Evolutionary conservation across 2,329 filamentous ascomycete genomes (phyloP), one percentile per base, ranked within the genome.

Genomic region (Ophiocordyceps robertsii): DNA sequence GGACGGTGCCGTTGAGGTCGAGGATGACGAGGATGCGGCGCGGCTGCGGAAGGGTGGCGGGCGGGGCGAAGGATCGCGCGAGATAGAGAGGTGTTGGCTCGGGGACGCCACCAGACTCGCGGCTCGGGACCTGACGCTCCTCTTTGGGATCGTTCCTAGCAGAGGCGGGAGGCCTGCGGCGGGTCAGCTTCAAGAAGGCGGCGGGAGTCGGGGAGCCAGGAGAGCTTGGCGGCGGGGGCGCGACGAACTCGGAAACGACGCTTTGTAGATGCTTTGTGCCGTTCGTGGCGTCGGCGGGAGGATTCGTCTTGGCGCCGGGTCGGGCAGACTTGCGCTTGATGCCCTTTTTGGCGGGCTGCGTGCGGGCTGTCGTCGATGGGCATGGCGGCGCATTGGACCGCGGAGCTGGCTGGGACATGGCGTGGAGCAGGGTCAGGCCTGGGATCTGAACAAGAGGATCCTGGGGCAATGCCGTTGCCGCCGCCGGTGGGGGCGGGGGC

Each of bases 1-100:
- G 73, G 1, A 98, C 71, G 0, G 90, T 95, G 47, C 92, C 92
- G 60, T 96, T 98, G 32, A 98, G 75, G 62, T 98, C 92, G 47
- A 96, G 75, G 38, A 96, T 75, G 40, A 98, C 69, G 19, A 98
- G 77, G 30, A 95, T 72, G 14, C 73, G 74, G 35, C 76, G 75
- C 1, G 80, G 73, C 1, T 59, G 40, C 0, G 60, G 33, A 4
- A 73, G 60, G 14, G 50, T 49, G 27, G 57, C 52, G 0, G 76
- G 68, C 1, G 63, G 52, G 13, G 63, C 50, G 5, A 63, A 56
- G 2, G 82, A 68, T 41, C 70, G 69, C 4, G 55, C 42, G n/a
- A 86, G 64, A 60, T 93, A 93, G 38, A 61, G 55, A 0, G 60
- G 38, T 1, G 73, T 72, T 0, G 84, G 77, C 0, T 71, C 54